Conservation (phyloP, 2,329 filamentous ascomycete species). For the Exophiala calicioides region DNA sequence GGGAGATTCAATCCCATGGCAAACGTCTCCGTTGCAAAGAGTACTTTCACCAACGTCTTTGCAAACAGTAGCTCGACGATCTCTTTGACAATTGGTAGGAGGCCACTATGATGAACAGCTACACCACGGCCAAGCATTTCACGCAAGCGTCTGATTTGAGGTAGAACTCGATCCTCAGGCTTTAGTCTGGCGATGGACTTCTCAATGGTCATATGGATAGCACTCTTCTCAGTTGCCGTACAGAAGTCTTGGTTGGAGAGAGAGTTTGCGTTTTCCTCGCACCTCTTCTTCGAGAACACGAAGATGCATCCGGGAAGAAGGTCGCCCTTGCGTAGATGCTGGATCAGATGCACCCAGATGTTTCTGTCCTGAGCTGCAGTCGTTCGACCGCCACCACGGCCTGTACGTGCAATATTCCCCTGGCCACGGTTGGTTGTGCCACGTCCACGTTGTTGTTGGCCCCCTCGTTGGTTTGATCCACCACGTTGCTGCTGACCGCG, state of each 20-base stretch:
- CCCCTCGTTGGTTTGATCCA: slow-evolving; percentile 56
- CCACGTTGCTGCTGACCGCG: slow-evolving; percentile 56
- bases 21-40: slow-evolving; percentile 98
- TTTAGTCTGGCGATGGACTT: slow-evolving; percentile 90
- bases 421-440: slow-evolving; percentile 58
- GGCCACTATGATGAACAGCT: slow-evolving; percentile 91
- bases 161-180: slow-evolving; percentile 83
- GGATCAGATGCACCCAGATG: slow-evolving; percentile 93
- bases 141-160: slow-evolving; percentile 84
- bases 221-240: slow-evolving; percentile 89
- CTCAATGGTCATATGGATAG: slow-evolving; percentile 96
- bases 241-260: slow-evolving; percentile 94
- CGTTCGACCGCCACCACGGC: slow-evolving; percentile 80
- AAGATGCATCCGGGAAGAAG: slow-evolving; percentile 94
- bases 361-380: slow-evolving; percentile 94
- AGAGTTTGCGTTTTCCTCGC: slow-evolving; percentile 95
- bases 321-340: slow-evolving; percentile 82
- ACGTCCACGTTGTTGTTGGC: slow-evolving; percentile 53
- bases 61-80: slow-evolving; percentile 96
- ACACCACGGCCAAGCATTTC: slow-evolving; percentile 86
- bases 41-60: slow-evolving; percentile 89
- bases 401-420: slow-evolving; percentile 88
- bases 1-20: slow-evolving; percentile 97
- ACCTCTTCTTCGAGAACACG: slow-evolving; percentile 97
- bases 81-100: slow-evolving; percentile 96